Percentiles rank a stretch among this genome's conserved stretches.
Conservation (phyloP, 768 basidiomycete species). For the Ramaria rubella region DNA sequence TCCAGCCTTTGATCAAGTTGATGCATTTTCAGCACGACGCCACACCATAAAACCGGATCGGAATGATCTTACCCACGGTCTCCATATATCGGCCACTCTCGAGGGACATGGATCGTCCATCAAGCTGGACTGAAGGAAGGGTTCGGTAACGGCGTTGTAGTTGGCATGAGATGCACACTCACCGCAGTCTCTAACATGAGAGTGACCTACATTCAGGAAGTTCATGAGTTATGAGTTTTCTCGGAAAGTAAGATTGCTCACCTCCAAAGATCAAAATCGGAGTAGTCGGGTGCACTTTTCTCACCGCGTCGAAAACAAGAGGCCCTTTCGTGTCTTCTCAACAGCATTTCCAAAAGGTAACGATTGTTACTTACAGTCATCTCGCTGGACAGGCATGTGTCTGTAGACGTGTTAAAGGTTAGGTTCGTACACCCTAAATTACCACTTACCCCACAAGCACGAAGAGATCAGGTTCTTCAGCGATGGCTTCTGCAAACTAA, state of each 20-base stretch:
- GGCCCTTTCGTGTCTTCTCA: constrained; percentile 48
- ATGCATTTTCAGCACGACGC: constrained; percentile 2
- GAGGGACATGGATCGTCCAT: constrained; percentile 69
- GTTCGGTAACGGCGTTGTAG: not conserved
- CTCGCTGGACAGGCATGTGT: constrained; percentile 74
- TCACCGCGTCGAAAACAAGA: constrained; percentile 63
- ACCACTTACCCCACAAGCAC: constrained; percentile 54
- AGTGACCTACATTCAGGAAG: constrained; percentile 53
- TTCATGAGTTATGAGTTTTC: too few relatives aligned
- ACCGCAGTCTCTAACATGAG: constrained; percentile 75
- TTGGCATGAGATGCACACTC: too few relatives aligned
- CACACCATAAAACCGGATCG: constrained; percentile 14
- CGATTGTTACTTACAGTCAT: constrained; percentile 60
- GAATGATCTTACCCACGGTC: constrained; percentile 56
- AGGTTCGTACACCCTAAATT: not conserved
- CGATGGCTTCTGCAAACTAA: constrained; percentile 72
- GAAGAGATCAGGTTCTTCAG: constrained; percentile 79
- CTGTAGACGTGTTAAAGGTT: constrained; percentile 29
- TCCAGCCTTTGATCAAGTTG: constrained; percentile 38
- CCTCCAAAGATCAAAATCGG: constrained; percentile 84
- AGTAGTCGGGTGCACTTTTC: constrained; percentile 61
- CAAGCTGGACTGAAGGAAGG: constrained; percentile 47
- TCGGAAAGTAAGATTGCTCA: constrained; percentile 19
- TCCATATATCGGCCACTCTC: constrained; percentile 91
- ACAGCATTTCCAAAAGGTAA: not conserved